Evolutionary conservation across 23 red algal species (phyloP).

Genomic region (Gracilaria gracilis): DNA sequence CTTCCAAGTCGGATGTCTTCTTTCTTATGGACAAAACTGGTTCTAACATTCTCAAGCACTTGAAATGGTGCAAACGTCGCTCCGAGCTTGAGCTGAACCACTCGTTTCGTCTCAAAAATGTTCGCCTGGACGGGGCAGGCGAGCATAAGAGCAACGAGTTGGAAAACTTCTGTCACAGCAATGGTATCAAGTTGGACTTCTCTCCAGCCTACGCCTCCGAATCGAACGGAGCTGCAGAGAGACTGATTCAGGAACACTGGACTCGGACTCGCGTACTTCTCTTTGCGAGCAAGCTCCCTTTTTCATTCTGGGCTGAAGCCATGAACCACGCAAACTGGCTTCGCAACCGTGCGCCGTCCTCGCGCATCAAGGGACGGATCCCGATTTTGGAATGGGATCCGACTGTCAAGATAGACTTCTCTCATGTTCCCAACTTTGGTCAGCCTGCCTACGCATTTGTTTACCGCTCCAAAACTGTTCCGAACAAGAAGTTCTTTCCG

Average conservation of each 20-base stretch:
- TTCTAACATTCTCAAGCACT: neutral
- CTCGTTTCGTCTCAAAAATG: neutral
- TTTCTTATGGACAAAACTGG: constrained; percentile 16
- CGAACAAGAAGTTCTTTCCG: too few species aligned
- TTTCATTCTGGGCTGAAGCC: too few species aligned
- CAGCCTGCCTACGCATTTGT: constrained; percentile 34
- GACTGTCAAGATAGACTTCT: constrained; percentile 10
- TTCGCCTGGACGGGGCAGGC: constrained; percentile 37
- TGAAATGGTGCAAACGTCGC: neutral
- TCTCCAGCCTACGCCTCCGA: too few species aligned
- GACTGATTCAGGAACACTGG: too few species aligned
- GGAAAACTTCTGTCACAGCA: neutral
- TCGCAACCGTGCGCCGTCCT: neutral
- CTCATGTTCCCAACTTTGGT: constrained; percentile 16
- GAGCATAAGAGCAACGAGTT: constrained; percentile 2
- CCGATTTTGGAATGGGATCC: constrained; percentile 29
- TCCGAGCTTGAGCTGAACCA: neutral
- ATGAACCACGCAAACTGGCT: too few species aligned
- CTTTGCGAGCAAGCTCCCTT: too few species aligned
- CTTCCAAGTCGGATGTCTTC: constrained; percentile 18
- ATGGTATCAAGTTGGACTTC: constrained; percentile 4
- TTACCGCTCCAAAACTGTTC: too few species aligned
- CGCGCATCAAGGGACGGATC: neutral
- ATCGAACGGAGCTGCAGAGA: too few species aligned
- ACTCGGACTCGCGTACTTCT: too few species aligned